These are phyloP conservation scores for Backusella australiensis DNA, from an alignment of 192 early-diverging fungal species.

Conservation along the genomic window DNA sequence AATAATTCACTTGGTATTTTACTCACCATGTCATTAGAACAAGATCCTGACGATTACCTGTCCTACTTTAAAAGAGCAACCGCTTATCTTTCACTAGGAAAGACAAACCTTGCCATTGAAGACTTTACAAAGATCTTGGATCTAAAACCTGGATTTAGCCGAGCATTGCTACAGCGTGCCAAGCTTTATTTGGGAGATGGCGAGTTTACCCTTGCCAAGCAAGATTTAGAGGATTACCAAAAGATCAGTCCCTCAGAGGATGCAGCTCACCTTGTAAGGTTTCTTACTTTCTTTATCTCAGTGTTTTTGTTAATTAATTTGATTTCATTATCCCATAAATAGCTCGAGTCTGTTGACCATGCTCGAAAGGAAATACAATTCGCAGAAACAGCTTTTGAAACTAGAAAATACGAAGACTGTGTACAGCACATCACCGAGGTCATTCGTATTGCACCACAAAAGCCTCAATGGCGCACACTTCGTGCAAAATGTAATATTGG, in stretches of 20 bases:
- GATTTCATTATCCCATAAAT: slow-evolving; percentile 12
- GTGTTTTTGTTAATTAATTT: background rate
- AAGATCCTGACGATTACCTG: slow-evolving; percentile 80
- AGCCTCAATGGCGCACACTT: slow-evolving; percentile 52
- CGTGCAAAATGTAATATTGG: slow-evolving; percentile 75
- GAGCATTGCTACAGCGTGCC: slow-evolving; percentile 74
- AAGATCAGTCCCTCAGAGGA: background rate
- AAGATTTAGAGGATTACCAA: slow-evolving; percentile 53
- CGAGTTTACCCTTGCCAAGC: slow-evolving; percentile 56
- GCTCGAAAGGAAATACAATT: slow-evolving; percentile 39
- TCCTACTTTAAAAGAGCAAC: slow-evolving; percentile 86
- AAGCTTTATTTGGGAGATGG: slow-evolving; percentile 68
- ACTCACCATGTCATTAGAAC: slow-evolving; percentile 34
- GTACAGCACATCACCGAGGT: slow-evolving; percentile 47
- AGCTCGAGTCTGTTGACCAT: slow-evolving; percentile 38
- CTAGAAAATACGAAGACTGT: slow-evolving; percentile 54
- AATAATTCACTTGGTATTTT: background rate
- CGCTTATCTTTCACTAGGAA: slow-evolving; percentile 73
- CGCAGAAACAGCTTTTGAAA: slow-evolving; percentile 41
- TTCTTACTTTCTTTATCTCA: background rate
- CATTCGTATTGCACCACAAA: slow-evolving; percentile 56
- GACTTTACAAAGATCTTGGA: slow-evolving; percentile 82
- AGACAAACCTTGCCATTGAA: slow-evolving; percentile 65
- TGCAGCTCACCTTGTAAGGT: slow-evolving; percentile 7
- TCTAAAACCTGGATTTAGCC: slow-evolving; percentile 79